These are phyloP conservation scores for Fraxinus cuspidata DNA, from an alignment of 257 asterid genomes.

Conservation along the genomic window DNA sequence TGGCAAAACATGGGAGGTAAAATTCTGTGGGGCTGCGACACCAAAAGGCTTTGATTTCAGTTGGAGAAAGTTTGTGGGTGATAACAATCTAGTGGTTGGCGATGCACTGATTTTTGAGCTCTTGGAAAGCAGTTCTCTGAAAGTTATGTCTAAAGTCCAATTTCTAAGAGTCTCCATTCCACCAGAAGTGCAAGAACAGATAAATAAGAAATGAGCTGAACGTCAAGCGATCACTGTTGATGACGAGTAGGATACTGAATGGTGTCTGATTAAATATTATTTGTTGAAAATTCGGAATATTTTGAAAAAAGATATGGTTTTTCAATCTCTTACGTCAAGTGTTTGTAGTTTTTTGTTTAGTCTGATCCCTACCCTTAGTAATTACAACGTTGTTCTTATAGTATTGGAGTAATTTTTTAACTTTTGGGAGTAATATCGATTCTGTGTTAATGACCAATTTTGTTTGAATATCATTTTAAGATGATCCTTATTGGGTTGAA, in stretches of 20 bases:
- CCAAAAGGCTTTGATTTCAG: neutral
- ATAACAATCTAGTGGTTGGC: neutral
- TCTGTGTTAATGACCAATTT: too few relatives aligned
- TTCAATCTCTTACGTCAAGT: neutral
- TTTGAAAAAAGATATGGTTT: neutral
- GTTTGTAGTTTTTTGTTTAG: neutral
- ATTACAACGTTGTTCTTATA: neutral
- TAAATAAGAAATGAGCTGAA: neutral
- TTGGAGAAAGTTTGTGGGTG: constrained; percentile 8
- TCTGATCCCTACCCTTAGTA: neutral
- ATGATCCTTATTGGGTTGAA: too few relatives aligned
- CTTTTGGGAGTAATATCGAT: neutral
- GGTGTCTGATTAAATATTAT: neutral
- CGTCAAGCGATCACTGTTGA: neutral
- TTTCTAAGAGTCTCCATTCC: neutral
- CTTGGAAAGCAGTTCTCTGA: neutral
- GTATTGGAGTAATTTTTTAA: too few relatives aligned
- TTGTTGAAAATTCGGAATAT: neutral
- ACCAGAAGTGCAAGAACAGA: neutral
- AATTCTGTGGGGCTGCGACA: neutral
- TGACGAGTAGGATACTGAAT: neutral
- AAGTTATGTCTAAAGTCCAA: neutral
- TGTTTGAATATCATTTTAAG: too few relatives aligned
- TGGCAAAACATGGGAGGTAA: constrained; percentile 9
- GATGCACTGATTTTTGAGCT: neutral